phyloP scores from a whole-genome alignment of 768 basidiomycete species.

The Chalciporus piperatus region DNA sequence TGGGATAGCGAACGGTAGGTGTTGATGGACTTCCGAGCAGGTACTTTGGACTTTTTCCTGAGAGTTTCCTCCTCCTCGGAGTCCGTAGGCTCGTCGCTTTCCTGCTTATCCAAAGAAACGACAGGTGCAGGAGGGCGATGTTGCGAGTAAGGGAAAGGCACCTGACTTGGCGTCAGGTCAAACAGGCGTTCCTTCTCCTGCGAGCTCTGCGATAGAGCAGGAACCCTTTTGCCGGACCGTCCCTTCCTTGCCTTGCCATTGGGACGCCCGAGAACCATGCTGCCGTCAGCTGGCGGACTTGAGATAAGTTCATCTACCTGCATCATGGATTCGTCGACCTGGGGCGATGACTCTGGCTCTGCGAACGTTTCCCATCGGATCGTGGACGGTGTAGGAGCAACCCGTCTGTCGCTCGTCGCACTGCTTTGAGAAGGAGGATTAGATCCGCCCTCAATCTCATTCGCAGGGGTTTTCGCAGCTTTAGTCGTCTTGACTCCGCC shows the following conservation, averaged over 20 bases:
- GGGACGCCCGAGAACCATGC: not conserved
- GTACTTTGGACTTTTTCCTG: constrained; percentile 19
- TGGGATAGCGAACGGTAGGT: constrained; percentile 52
- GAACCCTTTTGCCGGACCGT: not conserved
- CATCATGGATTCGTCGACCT: constrained; percentile 10
- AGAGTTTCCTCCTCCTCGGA: constrained; percentile 19
- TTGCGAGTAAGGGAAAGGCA: constrained; percentile 54
- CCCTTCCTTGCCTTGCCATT: constrained; percentile 13
- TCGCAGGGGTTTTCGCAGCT: constrained; percentile 14
- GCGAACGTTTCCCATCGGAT: constrained; percentile 31
- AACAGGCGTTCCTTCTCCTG: constrained; percentile 39
- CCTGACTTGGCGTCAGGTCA: constrained; percentile 50
- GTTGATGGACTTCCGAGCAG: constrained; percentile 3
- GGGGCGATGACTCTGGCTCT: constrained; percentile 24
- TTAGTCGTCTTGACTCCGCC: not conserved
- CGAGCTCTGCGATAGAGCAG: not conserved
- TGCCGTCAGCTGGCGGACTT: not conserved
- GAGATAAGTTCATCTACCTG: constrained; percentile 26
- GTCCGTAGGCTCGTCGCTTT: constrained; percentile 31
- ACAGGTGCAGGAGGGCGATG: constrained; percentile 20
- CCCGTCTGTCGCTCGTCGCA: not conserved
- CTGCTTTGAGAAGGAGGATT: not conserved
- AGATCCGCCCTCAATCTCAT: not conserved
- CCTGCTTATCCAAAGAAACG: constrained; percentile 30
- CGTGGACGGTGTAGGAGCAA: constrained; percentile 12